phyloP scores from a whole-genome alignment of 805 yeast species.

The Metschnikowia dekortorum region DNA sequence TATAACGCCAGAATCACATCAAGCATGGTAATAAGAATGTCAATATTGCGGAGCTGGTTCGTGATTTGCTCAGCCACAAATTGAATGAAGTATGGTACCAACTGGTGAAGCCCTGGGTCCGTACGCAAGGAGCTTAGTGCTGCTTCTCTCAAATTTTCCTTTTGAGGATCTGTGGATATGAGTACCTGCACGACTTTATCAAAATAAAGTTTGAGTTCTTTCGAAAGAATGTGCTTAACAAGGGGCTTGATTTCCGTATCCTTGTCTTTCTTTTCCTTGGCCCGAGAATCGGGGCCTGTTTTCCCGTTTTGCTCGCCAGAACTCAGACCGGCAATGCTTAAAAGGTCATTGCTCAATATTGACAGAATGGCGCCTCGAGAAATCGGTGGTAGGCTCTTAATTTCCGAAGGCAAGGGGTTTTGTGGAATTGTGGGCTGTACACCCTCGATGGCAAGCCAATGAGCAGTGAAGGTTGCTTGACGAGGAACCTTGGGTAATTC shows the following conservation, averaged over 20 bases:
- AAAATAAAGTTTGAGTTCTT: conserved; percentile 89
- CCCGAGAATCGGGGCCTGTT: conserved; percentile 21
- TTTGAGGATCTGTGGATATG: conserved; percentile 50
- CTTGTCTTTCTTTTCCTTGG: conserved; percentile 33
- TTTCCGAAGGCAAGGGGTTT: conserved; percentile 81
- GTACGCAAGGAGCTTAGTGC: conserved; percentile 80
- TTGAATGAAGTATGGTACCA: conserved; percentile 94
- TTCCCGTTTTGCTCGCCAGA: conserved; percentile 16
- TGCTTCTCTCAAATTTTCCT: conserved; percentile 61
- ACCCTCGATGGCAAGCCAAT: conserved; percentile 98
- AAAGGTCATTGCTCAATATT: conserved; percentile 36
- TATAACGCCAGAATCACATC: conserved; percentile 83
- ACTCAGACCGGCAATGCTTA: conserved; percentile 18
- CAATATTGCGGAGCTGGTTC: conserved; percentile 70
- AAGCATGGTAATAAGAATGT: conserved; percentile 73
- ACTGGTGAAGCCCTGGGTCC: conserved; percentile 95
- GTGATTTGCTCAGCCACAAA: conserved; percentile 95
- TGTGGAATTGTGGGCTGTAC: conserved; percentile 97
- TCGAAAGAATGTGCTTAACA: conserved; percentile 91
- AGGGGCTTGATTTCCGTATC: conserved; percentile 74
- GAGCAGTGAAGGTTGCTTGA: conserved; percentile 87
- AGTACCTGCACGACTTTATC: conserved; percentile 84
- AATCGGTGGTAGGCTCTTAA: conserved; percentile 70
- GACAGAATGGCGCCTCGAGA: conserved; percentile 75
- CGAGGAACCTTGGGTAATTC: conserved; percentile 96